Conservation (phyloP, 179 eudicot genomes). For the Spergularia azorica region DNA sequence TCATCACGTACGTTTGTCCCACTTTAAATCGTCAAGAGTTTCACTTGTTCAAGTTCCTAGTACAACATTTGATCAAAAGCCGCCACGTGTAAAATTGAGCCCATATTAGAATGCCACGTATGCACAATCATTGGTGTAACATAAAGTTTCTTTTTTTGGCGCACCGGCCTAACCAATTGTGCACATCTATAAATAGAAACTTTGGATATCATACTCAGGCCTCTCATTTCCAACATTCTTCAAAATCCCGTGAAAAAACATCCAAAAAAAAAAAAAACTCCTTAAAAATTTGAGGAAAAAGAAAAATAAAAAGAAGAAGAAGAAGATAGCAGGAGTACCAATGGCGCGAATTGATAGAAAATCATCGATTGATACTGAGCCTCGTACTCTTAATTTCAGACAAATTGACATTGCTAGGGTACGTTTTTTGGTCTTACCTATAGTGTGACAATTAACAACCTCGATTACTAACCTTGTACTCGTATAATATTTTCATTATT, state of each 20-base stretch:
- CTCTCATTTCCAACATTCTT: background rate
- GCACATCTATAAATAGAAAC: background rate
- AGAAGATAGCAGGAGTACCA: slow-evolving; percentile 23
- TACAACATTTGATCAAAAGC: background rate
- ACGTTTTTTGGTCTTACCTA: background rate
- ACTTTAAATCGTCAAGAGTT: background rate
- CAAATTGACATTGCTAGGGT: slow-evolving; percentile 61
- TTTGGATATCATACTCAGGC: background rate
- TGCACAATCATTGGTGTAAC: background rate
- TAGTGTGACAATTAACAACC: too few relatives aligned
- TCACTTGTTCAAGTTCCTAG: background rate
- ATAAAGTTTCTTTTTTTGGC: background rate
- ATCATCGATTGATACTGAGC: slow-evolving; percentile 56
- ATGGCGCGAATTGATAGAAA: slow-evolving; percentile 35
- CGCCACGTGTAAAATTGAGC: slow-evolving; percentile 23
- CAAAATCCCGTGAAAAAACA: background rate
- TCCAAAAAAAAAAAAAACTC: too few relatives aligned
- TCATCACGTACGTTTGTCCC: background rate
- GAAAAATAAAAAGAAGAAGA: background rate
- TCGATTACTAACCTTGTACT: too few relatives aligned
- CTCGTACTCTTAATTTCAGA: slow-evolving; percentile 46
- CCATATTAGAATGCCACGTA: slow-evolving; percentile 23
- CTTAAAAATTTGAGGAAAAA: too few relatives aligned
- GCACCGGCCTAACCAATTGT: slow-evolving; percentile 9
- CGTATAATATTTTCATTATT: too few relatives aligned